phyloP scores from a whole-genome alignment of 257 asterid genomes.

The Jaltomata sinuosa region DNA sequence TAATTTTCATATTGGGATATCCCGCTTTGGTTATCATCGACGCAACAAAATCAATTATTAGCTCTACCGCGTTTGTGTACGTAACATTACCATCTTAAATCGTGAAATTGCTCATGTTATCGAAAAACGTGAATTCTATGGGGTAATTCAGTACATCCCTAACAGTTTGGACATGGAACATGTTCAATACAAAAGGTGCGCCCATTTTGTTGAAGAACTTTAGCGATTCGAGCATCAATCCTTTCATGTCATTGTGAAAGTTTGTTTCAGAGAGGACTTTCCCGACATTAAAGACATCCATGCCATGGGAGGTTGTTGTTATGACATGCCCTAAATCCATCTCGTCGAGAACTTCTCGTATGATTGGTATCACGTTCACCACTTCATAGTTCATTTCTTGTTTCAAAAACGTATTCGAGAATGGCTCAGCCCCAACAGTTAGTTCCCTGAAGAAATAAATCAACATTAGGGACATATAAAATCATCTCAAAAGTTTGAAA shows the following conservation, averaged over 20 bases:
- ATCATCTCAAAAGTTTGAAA: neutral
- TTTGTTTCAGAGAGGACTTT: slow-evolving; percentile 27
- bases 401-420: neutral
- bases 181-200: slow-evolving; percentile 26
- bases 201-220: neutral
- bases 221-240: slow-evolving; percentile 9
- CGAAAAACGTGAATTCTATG: slow-evolving; percentile 26
- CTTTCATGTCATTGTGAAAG: slow-evolving; percentile 27
- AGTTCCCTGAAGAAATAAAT: neutral
- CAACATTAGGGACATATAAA: neutral
- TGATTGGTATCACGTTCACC: neutral
- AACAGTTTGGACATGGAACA: slow-evolving; percentile 26
- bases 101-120: slow-evolving; percentile 10
- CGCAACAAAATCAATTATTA: slow-evolving; percentile 23
- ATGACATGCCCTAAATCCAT: neutral
- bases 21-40: slow-evolving; percentile 31
- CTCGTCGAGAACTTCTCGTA: neutral
- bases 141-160: slow-evolving; percentile 1
- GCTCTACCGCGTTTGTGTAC: slow-evolving; percentile 35
- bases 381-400: neutral
- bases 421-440: neutral
- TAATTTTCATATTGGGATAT: slow-evolving; percentile 7
- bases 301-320: slow-evolving; percentile 16
- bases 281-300: neutral
- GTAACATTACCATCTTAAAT: slow-evolving; percentile 13